Evolutionary conservation across 257 asterid species (phyloP), one percentile per base, ranked within the genome.

Genomic region (Fraxinus americana): DNA sequence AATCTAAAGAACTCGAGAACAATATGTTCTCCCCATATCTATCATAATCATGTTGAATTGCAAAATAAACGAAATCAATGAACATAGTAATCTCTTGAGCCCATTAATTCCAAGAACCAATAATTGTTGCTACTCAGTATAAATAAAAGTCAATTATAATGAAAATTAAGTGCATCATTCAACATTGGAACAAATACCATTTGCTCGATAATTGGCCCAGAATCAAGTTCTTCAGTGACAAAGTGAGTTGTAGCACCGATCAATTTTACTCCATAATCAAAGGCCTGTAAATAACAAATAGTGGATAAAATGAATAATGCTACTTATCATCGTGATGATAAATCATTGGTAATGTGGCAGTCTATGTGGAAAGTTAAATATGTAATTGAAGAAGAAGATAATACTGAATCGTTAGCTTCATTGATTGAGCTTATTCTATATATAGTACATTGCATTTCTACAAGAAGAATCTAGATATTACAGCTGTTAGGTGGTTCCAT

Each of bases 181-280:
- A 48, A 14, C 19, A 48, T 4, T 48, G 7, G 57, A 48, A 14
- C 6, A 48, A 48, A 14, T 54, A 54, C 99, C 98, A 95, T 89
- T 85, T 95, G 98, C 83, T 95, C 97, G 77, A 95, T 95, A 79
- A 93, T 95, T 74, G 99, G 97, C 73, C 99, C 99, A 52, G 82
- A 91, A 83, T 95, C 98, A 72, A 95, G 97, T 83, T 89, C 94
- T 87, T 95, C 96, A 5, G 93, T 92, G 35, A 95, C 98, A 77
- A 95, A 95, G 87, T 95, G 99, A 84, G 84, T 87, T 69, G 99
- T 93, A 41, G 99, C 98, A 80, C 99, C 99, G 77, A 95, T 95
- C 85, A 95, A 79, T 79, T 95, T 95, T 69, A 95, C 99, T 19
- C 99, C 99, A 79, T 97, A 94, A 30, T 92, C 97, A 79, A 95